These are phyloP conservation scores for Trypanosoma vivax DNA, from an alignment of 208 protist species.

Conservation along the genomic window DNA sequence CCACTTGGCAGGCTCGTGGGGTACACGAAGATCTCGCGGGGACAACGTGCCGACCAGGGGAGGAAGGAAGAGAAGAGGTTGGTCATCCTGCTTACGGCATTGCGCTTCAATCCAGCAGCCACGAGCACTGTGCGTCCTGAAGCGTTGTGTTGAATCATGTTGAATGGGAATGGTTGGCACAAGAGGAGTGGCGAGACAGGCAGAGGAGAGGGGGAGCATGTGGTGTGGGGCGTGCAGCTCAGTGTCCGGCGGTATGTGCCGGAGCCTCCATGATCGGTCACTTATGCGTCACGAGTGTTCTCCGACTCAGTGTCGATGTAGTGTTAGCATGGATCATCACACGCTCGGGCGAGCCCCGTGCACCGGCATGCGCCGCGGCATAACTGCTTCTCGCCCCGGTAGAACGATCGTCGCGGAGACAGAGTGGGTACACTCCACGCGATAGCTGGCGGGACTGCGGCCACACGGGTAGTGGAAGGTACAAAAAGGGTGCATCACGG, in stretches of 20 bases:
- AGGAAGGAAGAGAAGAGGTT: no score
- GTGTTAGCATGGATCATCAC: constrained; percentile 25
- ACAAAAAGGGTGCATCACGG: background rate
- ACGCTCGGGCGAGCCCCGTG: background rate
- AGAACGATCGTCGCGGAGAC: constrained; percentile 33
- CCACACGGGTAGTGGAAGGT: background rate
- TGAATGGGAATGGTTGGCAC: background rate
- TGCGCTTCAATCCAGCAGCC: constrained; percentile 37
- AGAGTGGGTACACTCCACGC: constrained; percentile 30
- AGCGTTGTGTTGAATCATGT: constrained; percentile 22
- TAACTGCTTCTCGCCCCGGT: constrained; percentile 23
- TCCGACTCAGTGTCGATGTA: constrained; percentile 30
- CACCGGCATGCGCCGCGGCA: background rate
- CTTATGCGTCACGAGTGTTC: constrained; percentile 15
- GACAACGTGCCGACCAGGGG: no score
- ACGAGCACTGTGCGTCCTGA: constrained; percentile 25
- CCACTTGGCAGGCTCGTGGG: no score
- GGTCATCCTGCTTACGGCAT: constrained; percentile 48
- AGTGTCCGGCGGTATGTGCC: constrained; percentile 10
- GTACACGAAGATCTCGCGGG: no score
- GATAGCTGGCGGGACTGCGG: constrained; percentile 29
- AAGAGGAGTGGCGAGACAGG: background rate
- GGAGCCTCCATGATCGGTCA: constrained; percentile 17
- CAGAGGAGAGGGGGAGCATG: background rate
- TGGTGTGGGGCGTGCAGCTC: background rate